Evolutionary conservation across 2,329 filamentous ascomycete species (phyloP), one percentile per base, ranked within the genome.

Genomic region (Ilyonectria destructans): DNA sequence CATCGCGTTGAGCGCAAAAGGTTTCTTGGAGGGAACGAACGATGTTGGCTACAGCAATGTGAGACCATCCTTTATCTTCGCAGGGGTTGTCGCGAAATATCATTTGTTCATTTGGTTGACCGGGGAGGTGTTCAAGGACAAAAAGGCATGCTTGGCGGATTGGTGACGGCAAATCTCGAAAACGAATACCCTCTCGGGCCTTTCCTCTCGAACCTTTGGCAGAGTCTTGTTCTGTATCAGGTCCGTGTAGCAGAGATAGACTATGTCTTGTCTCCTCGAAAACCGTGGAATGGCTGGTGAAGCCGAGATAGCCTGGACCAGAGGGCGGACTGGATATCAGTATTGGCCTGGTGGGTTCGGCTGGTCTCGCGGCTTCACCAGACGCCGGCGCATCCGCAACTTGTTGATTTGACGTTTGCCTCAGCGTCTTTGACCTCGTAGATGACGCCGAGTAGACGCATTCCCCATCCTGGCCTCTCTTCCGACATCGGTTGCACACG

Each of bases 401-500:
- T 8, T n/a, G 17, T 8, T 8, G 40, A n/a, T 8, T n/a, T 5
- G 8, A 6, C 40, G 40, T 1, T n/a, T 43, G 40, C 40, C 15
- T 43, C n/a, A n/a, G 35, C 7, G 43, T 13, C 21, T 43, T 31
- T 12, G n/a, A 29, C 26, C 35, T 15, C 6, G 21, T 21, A 10
- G 43, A 29, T 12, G 65, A 23, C 29, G 33, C 43, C 9, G 58
- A 37, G 55, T 69, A 70, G 31, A 69, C n/a, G 49, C 66, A 71
- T 9, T 55, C 59, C 2, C 23, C n/a, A 19, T 37, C 52, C 19
- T 66, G 48, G 21, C 59, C 51, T 49, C 63, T 59, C 19, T 49
- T 49, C 10, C 40, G 56, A 58, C 82, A 83, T 60, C 82, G 74
- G 26, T 74, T 74, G 62, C 81, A 84, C 9, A 79, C 56, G 0